These are phyloP conservation scores for Xylaria sp. DNA, from an alignment of 2,329 filamentous ascomycete genomes.

Conservation along the genomic window DNA sequence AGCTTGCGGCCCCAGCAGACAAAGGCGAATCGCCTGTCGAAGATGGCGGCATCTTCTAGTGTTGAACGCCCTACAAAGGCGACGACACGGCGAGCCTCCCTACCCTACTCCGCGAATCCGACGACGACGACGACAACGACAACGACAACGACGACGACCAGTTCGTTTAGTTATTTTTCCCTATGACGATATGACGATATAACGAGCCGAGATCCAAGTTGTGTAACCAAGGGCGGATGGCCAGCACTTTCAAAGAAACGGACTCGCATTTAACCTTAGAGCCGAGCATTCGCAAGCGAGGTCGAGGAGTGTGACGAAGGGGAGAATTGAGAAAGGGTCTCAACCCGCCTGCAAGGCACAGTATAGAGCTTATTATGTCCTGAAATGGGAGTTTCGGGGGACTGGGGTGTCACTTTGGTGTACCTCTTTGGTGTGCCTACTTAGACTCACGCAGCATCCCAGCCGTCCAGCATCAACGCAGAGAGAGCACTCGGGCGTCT, in stretches of 20 bases:
- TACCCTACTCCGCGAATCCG: constrained; percentile 38
- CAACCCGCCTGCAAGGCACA: constrained; percentile 45
- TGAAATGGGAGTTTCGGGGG: constrained; percentile 40
- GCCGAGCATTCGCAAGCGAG: constrained; percentile 35
- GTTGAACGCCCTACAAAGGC: constrained; percentile 57
- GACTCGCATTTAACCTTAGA: constrained; percentile 44
- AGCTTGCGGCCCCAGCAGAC: constrained; percentile 54
- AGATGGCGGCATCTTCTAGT: constrained; percentile 60
- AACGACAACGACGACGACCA: constrained; percentile 37
- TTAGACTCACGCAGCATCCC: constrained; percentile 4
- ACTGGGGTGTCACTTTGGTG: constrained; percentile 29
- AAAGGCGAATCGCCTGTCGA: constrained; percentile 64
- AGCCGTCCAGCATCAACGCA: constrained; percentile 10
- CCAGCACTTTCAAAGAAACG: constrained; percentile 39
- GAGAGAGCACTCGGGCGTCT: constrained; percentile 15
- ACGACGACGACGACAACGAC: too few relatives aligned
- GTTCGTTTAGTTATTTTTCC: constrained; percentile 16
- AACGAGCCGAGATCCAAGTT: constrained; percentile 33
- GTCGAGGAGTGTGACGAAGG: constrained; percentile 40
- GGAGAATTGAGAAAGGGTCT: constrained; percentile 40
- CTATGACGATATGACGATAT: too few relatives aligned
- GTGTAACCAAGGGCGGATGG: constrained; percentile 43
- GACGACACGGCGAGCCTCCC: constrained; percentile 57
- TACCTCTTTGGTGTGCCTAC: not conserved
- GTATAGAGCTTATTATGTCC: constrained; percentile 47